Evolutionary conservation across 176 grass and related monocot genomes (phyloP), one percentile per base, ranked within the genome.

Genomic region (Eragrostis nindensis): DNA sequence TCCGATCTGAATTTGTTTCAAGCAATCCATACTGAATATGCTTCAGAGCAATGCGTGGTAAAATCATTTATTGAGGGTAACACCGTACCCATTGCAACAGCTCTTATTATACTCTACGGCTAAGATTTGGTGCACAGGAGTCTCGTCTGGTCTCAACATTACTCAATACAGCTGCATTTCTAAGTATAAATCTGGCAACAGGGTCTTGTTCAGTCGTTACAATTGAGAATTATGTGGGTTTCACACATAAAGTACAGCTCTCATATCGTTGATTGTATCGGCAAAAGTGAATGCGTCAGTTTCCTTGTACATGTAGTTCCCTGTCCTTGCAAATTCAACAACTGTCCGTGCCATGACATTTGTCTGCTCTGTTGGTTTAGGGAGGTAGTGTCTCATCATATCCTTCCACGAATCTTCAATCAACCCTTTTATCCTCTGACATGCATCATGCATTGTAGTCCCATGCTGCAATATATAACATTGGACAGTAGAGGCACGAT

Each of bases 401-500:
- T 76, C 71, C 30, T 87, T 87, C 70, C 85, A 82, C 32, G 53
- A 48, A 68, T 87, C 71, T 76, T 82, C 85, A 19, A 70, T 75
- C 1, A 76, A 11, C 1, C 56, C 71, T 16, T 62, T 73, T 29
- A 87, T 47, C 42, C 52, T 76, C 5, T 73, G 2, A 10, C 39
- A 52, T 22, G 85, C 50, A 19, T 30, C 70, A 52, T 75, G 15
- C 40, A 52, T 29, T 1, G 47, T 63, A 41, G 49, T 61, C 7
- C 62, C 63, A 18, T 87, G 65, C 57, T 82, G 26, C 21, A 42
- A 14, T 78, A 87, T 87, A 18, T 81, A 87, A 60, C 85, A 70
- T 1, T 87, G 62, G 3, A 81, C 15, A 5, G 68, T 86, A 1
- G 69, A 86, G 21, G 39, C 76, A 26, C 18, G 8, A 5, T 86